Evolutionary conservation across 495 filamentous ascomycete genomes (phyloP), one percentile per base, ranked within the genome.

Genomic region (Trichoderma reesei): DNA sequence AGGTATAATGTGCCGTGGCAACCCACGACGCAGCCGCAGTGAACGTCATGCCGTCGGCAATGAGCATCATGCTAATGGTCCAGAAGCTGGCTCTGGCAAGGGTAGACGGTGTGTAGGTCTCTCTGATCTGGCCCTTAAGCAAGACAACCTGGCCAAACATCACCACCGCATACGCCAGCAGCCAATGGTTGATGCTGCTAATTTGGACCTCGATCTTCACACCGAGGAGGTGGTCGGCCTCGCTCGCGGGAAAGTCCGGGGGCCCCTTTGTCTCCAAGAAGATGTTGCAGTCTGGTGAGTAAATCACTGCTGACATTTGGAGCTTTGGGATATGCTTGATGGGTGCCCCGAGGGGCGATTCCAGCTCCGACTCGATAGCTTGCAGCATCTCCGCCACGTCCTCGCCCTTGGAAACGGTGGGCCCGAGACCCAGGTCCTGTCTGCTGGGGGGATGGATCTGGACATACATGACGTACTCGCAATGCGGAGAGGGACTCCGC

Each of bases 51-150:
- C 89, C 88, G 74, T 98, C 94, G 14, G 88, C 91, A 62, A 96
- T 79, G n/a, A 90, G 79, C 85, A 97, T 91, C 70, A 90, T 85
- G 61, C 83, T 83, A 65, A 92, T 84, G 0, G 90, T 93, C 72
- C 88, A 92, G 73, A 96, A 90, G 77, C 93, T 96, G 72, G 97
- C 83, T 16, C 94, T 85, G 67, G 90, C 93, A 51, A 91, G 79
- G 0, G 93, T 98, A 1, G 92, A 97, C n/a, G 94, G 93, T 5
- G 94, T 98, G 39, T 85, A 91, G 4, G 92, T 85, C 68, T 97
- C 91, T 72, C 92, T 93, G 76, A 95, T 88, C 75, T 98, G 94
- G 56, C 83, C 76, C 66, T 93, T 84, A 56, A 95, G 80, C 10
- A 96, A 76, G 62, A 83, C 78, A 20, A 96, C 81, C 70, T 98